Evolutionary conservation across 768 basidiomycete species (phyloP).

Genomic region (Gloeophyllum trabeum): DNA sequence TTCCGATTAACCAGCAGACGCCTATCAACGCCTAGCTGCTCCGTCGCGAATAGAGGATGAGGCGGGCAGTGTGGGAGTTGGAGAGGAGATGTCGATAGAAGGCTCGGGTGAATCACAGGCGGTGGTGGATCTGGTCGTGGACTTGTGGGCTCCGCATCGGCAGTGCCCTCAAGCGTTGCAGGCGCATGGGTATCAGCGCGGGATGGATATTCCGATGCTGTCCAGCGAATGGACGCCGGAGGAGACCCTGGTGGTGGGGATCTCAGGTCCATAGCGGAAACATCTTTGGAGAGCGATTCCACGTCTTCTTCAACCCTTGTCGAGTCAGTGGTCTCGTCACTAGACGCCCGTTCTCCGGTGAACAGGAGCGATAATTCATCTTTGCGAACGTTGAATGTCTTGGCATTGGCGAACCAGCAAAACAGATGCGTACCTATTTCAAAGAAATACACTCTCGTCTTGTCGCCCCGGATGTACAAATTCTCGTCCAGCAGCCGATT

Average conservation of each 20-base stretch:
- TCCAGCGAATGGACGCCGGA: neutral
- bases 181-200: neutral
- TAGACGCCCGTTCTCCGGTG: conserved; percentile 40
- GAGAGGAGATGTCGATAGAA: conserved; percentile 6
- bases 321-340: conserved; percentile 18
- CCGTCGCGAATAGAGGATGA: conserved; percentile 65
- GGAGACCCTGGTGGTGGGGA: neutral
- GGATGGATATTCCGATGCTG: neutral
- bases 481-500: conserved; percentile 85
- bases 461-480: conserved; percentile 94
- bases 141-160: no score
- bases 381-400: conserved; percentile 13
- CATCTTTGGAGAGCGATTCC: neutral
- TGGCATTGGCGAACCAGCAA: neutral
- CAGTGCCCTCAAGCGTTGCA: no score
- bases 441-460: conserved; percentile 96
- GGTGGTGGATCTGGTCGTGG: no score
- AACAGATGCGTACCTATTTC: conserved; percentile 45
- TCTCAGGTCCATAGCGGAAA: neutral
- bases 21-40: conserved; percentile 83
- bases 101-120: conserved; percentile 2
- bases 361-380: conserved; percentile 76
- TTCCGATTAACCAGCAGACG: conserved; percentile 90
- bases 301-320: conserved; percentile 22
- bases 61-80: conserved; percentile 16